Evolutionary conservation across 768 basidiomycete species (phyloP), one percentile per base, ranked within the genome.

Genomic region (Mycena rosella): DNA sequence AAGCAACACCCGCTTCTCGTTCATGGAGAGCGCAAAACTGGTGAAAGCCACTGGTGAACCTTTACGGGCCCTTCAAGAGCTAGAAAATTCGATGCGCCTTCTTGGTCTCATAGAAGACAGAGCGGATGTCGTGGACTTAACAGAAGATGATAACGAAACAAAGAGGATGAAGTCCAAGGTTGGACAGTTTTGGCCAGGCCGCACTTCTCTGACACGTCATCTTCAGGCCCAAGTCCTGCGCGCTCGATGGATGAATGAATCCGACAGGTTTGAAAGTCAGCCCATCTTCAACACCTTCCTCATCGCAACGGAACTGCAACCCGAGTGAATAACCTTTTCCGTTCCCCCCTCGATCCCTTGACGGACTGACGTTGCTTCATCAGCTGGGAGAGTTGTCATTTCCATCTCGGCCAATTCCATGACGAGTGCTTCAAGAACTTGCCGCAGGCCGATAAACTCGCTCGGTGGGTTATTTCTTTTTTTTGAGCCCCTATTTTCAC

Each of bases 171-270:
- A 88, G 63, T 91, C 92, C 20, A 96, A 96, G 86, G 96, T 89
- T 60, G 24, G 79, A 9, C 32, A 38, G 5, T 38, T 44, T 1
- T 44, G 5, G 10, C 38, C 55, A 54, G 18, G 18, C 26, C 20
- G 17, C 14, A 17, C 54, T 57, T 20, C 14, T 36, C 58, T 64
- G 47, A 58, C 18, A 55, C 60, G 26, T 38, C 20, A 27, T 32
- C 60, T 58, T 11, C 56, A 96, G 95, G 91, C 92, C 6, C 87
- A 91, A 67, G 85, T 93, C 34, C 83, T 98, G 14, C 89, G 91
- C 40, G 95, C 95, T 17, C 90, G 95, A 17, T 99, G 96, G 96
- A 95, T 96, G 89, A 87, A 90, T 55, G 96, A 98, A 65, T 91
- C 94, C 0, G 94, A 92, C 56, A 85, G 98, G 24, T 96, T 89